Conservation (phyloP, 352 stramenopile genomes). For the Globisporangium alternatum region DNA sequence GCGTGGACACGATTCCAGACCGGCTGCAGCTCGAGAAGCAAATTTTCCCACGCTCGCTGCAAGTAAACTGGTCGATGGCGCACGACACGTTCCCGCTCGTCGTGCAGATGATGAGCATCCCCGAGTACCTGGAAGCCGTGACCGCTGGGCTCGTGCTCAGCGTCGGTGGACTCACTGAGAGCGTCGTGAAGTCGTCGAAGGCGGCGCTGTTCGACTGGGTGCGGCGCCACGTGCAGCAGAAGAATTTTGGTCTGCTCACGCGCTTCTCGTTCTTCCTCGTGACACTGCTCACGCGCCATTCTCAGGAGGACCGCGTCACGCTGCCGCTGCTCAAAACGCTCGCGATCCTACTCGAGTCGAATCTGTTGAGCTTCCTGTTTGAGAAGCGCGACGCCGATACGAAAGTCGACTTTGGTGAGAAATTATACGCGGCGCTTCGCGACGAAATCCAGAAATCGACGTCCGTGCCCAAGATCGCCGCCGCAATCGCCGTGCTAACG, state of each 20-base stretch:
- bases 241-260: slow-evolving; percentile 63
- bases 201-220: slow-evolving; percentile 61
- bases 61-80: slow-evolving; percentile 79
- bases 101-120: slow-evolving; percentile 80
- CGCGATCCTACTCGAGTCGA: slow-evolving; percentile 64
- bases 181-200: slow-evolving; percentile 85
- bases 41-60: slow-evolving; percentile 52
- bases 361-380: slow-evolving; percentile 61
- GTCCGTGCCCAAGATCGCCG: slow-evolving; percentile 60
- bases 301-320: slow-evolving; percentile 76
- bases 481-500: slow-evolving; percentile 67
- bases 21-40: slow-evolving; percentile 64
- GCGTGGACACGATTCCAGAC: slow-evolving; percentile 75
- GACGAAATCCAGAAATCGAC: slow-evolving; percentile 67
- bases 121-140: slow-evolving; percentile 83
- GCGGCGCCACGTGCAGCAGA: slow-evolving; percentile 38
- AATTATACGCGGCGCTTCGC: slow-evolving; percentile 59
- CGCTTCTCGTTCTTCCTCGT: slow-evolving; percentile 73
- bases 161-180: slow-evolving; percentile 95
- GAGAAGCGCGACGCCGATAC: slow-evolving; percentile 29
- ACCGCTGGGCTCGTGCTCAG: slow-evolving; percentile 91
- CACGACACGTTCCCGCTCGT: slow-evolving; percentile 91
- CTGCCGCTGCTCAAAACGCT: slow-evolving; percentile 88
- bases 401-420: slow-evolving; percentile 45
- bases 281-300: slow-evolving; percentile 52